Base-by-base conservation (phyloP, 805 yeast genomes). In the Suhomyces faveliae region DNA sequence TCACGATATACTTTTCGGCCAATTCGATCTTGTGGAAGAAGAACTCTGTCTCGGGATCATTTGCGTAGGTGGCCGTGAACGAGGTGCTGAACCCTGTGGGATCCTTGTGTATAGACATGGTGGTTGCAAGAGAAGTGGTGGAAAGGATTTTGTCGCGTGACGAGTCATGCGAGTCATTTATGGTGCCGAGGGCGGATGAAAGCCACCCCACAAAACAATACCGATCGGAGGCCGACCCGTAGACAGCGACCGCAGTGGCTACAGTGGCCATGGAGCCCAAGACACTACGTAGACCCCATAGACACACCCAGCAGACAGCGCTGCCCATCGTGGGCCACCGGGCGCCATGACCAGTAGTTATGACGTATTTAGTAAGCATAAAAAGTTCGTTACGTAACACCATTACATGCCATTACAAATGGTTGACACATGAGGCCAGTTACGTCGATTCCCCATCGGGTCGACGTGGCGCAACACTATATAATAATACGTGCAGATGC, bases 1-100 rank as follows among this genome's bases (percentile, higher is more conserved):
- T 68, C 25, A 78, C 29, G 2, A 78, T 59, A 39, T 64, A 56
- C 49, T 68, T 69, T 49, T 78, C 76, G 2, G 58, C 59, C 23
- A 74, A 66, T 17, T 68, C 73, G 2, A 73, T 45, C 27, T 42
- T 45, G 50, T 60, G 67, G 49, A 62, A 62, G 20, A 49, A 43
- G 27, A 53, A 46, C 25, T 48, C 53, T 4, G 50, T 35, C 5
- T 40, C 35, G 7, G 24, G 29, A n/a, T 47, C 49, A 2, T 25
- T 24, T 7, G 40, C 45, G 38, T 43, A 47, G 15, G 24, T 24
- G 4, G 42, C 44, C 3, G 47, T 25, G 40, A 50, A 30, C 8
- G 51, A 35, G 5, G 48, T 43, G 35, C 45, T 39, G 45, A 53
- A 48, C 13, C 56, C 56, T 3, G 45, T 41, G n/a, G 51, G 45